A percentile compares a stretch with the other conserved stretches of the same genome.
Conservation (phyloP, 495 filamentous ascomycete species). For the Polyplosphaeria fusca region DNA sequence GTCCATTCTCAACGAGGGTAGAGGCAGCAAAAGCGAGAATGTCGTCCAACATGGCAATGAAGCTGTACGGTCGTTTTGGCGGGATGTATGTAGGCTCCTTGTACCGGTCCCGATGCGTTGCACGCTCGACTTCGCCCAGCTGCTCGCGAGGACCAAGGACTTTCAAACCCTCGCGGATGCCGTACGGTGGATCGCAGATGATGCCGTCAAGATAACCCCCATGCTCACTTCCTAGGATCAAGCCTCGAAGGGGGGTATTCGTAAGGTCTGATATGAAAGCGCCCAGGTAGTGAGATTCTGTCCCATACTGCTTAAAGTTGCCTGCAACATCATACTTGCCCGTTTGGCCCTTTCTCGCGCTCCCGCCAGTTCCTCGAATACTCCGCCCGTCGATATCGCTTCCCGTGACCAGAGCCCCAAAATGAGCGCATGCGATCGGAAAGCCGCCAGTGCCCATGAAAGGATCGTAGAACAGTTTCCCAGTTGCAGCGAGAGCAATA, state of each 20-base stretch:
- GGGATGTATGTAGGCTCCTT: slow-evolving; percentile 64
- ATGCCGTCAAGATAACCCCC: slow-evolving; percentile 76
- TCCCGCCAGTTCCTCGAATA: slow-evolving; percentile 62
- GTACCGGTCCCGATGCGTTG: slow-evolving; percentile 18
- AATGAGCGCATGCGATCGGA: slow-evolving; percentile 79
- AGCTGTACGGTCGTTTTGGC: slow-evolving; percentile 87
- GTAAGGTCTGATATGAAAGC: slow-evolving; percentile 84
- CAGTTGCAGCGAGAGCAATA: slow-evolving; percentile 74
- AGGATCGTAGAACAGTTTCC: slow-evolving; percentile 84
- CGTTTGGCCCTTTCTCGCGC: slow-evolving; percentile 28
- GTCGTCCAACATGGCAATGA: slow-evolving; percentile 82
- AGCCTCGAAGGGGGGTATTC: slow-evolving; percentile 68
- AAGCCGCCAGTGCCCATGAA: slow-evolving; percentile 95
- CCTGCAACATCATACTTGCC: slow-evolving; percentile 53
- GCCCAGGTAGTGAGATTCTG: slow-evolving; percentile 62
- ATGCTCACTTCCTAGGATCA: slow-evolving; percentile 15
- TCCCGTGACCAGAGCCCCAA: slow-evolving; percentile 74
- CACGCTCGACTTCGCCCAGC: slow-evolving; percentile 53
- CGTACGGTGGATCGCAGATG: slow-evolving; percentile 96
- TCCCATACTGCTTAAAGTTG: slow-evolving; percentile 85
- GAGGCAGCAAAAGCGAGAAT: slow-evolving; percentile 76
- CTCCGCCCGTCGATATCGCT: slow-evolving; percentile 91
- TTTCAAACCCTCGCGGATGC: slow-evolving; percentile 87
- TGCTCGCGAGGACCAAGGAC: slow-evolving; percentile 72
- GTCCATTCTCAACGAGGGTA: slow-evolving; percentile 75